Conservation (phyloP, 140 eudicot species). For the Erigeron philadelphicus region DNA sequence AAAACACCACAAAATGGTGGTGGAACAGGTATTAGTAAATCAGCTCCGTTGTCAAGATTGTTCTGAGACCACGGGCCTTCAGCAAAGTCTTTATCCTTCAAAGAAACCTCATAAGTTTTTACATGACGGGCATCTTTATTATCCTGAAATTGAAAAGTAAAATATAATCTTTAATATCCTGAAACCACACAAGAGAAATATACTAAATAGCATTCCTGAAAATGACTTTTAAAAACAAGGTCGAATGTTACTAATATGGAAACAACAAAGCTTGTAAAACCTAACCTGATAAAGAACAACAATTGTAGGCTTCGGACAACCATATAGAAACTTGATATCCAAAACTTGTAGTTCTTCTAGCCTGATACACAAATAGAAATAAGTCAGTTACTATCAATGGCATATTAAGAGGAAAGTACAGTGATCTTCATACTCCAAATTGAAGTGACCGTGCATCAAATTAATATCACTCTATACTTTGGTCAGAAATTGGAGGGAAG, state of each 20-base stretch:
- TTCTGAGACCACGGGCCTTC: conserved; percentile 98
- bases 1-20: conserved; percentile 96
- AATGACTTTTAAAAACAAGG: neutral
- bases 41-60: conserved; percentile 98
- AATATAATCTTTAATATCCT: conserved; percentile 74
- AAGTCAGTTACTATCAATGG: neutral
- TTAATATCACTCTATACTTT: neutral
- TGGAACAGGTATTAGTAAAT: conserved; percentile 90
- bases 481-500: neutral
- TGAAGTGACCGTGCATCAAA: neutral
- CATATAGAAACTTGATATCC: conserved; percentile 89
- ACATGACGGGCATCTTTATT: conserved; percentile 97
- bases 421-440: neutral
- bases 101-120: conserved; percentile 84
- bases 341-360: conserved; percentile 96
- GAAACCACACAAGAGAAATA: conserved; percentile 24
- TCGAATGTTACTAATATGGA: neutral
- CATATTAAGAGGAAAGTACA: neutral
- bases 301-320: conserved; percentile 86
- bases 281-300: conserved; percentile 92
- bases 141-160: conserved; percentile 32
- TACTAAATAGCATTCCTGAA: neutral
- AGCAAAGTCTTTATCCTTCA: conserved; percentile 87
- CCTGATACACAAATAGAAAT: conserved; percentile 36
- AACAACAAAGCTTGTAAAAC: conserved; percentile 9